Evolutionary conservation across 2,329 filamentous ascomycete genomes (phyloP).

Genomic region (Aureobasidium musti): DNA sequence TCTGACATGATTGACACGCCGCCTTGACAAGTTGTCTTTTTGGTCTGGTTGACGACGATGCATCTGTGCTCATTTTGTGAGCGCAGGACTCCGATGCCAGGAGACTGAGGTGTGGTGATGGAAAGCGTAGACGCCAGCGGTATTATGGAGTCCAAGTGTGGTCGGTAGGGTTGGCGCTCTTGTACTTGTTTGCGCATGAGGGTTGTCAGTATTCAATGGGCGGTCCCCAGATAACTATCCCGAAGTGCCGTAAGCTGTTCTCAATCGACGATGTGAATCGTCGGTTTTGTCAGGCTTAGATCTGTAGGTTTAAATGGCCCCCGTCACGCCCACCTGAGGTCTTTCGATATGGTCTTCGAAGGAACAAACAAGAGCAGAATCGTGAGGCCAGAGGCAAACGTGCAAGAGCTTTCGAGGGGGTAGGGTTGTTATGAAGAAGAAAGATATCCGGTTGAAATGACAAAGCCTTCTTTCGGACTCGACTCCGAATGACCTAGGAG

Average conservation of each 20-base stretch:
- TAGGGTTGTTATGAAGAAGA: neutral
- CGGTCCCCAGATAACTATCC: neutral
- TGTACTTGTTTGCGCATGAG: constrained; percentile 12
- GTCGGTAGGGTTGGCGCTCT: neutral
- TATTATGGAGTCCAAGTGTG: neutral
- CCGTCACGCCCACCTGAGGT: neutral
- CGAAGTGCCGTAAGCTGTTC: constrained; percentile 10
- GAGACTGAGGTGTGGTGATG: neutral
- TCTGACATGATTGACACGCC: constrained; percentile 24
- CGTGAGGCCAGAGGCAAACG: neutral
- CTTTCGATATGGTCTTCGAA: neutral
- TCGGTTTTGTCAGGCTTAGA: neutral
- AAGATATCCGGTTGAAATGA: constrained; percentile 22
- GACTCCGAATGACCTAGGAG: constrained; percentile 8
- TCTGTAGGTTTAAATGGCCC: neutral
- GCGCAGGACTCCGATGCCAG: neutral
- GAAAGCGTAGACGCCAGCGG: neutral
- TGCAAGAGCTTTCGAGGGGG: neutral
- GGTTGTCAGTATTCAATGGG: neutral
- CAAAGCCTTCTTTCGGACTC: constrained; percentile 24
- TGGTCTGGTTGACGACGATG: constrained; percentile 7
- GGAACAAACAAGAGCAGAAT: neutral
- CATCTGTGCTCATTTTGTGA: constrained; percentile 18
- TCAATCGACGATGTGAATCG: constrained; percentile 26
- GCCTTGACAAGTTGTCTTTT: constrained; percentile 28